Percentiles rank a stretch among this genome's conserved stretches.
Evolutionary conservation across 73 alveolate genomes (phyloP).

Genomic region (Diophrys appendiculata): DNA sequence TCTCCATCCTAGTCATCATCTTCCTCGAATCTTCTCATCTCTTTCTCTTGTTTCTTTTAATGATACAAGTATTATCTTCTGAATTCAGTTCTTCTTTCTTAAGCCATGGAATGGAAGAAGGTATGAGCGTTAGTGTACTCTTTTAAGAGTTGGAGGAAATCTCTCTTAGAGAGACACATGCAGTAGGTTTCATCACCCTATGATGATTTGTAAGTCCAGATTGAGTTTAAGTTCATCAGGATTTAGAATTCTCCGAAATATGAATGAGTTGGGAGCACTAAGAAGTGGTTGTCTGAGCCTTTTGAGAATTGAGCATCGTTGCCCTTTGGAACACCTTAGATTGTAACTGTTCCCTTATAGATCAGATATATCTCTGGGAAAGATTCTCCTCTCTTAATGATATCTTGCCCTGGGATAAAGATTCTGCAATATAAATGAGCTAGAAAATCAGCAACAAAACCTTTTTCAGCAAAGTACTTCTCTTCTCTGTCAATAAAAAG

Average conservation of each 20-base stretch:
- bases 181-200: constrained; percentile 16
- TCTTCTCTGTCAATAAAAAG: constrained; percentile 52
- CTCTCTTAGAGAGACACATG: constrained; percentile 40
- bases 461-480: constrained; percentile 46
- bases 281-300: constrained; percentile 20
- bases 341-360: constrained; percentile 38
- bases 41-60: constrained; percentile 34
- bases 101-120: constrained; percentile 34
- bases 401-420: constrained; percentile 54
- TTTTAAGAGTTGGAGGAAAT: constrained; percentile 25
- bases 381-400: constrained; percentile 49
- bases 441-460: constrained; percentile 58
- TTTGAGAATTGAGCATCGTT: background rate
- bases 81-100: constrained; percentile 46
- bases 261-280: constrained; percentile 59
- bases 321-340: background rate
- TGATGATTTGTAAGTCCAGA: constrained; percentile 39
- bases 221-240: constrained; percentile 37
- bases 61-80: constrained; percentile 31
- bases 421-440: constrained; percentile 48
- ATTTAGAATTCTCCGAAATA: constrained; percentile 67
- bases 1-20: constrained; percentile 3
- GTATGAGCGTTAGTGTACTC: constrained; percentile 36
- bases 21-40: background rate
- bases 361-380: constrained; percentile 53